Base-by-base conservation (phyloP, 176 grass and related monocot genomes). In the Musa troglodytarum region DNA sequence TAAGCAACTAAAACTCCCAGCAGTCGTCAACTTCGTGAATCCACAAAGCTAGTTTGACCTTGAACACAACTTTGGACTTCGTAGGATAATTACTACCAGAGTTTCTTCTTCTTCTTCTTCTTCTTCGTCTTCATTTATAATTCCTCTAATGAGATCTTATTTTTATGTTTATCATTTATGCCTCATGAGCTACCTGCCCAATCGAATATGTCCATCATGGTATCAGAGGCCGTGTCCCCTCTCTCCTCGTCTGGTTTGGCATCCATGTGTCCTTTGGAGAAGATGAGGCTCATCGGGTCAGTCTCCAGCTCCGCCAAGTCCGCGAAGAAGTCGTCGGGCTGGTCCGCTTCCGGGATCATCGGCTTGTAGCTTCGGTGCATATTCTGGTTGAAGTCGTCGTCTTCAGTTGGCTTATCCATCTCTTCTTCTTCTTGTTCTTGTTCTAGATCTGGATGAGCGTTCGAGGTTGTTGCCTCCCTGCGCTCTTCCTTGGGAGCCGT, bases 121-220 rank as follows among this genome's bases (percentile, higher is more conserved):
- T 26, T 26, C 26, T 26, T 26, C 26, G 1, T 25, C 25, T 25
- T 25, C 25, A 1, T 19, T 1, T 50, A 5, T 53, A 22, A 10
- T 15, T 53, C 14, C 28, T 68, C 65, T 43, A 43, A 4, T n/a
- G 26, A 43, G 65, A 26, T 72, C 70, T 72, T 54, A 19, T 72
- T 53, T 23, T 25, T 43, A 21, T 22, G 19, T 10, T 23, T 11
- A 20, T 72, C 15, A 10, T 17, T 14, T 50, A 8, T 50, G 10
- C 8, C n/a, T 7, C 14, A 19, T 10, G 23, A 49, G 66, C 26
- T 52, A 16, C 11, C 51, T 24, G 14, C 20, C 43, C 71, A 74
- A 54, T 74, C 72, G 2, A 74, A 57, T 53, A 74, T 74, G 69
- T 81, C 81, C 75, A 95, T 85, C 75, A 95, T 85, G 62, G 81